Evolutionary conservation across 495 filamentous ascomycete genomes (phyloP), one percentile per base, ranked within the genome.

Genomic region (Penicillium ucsense): DNA sequence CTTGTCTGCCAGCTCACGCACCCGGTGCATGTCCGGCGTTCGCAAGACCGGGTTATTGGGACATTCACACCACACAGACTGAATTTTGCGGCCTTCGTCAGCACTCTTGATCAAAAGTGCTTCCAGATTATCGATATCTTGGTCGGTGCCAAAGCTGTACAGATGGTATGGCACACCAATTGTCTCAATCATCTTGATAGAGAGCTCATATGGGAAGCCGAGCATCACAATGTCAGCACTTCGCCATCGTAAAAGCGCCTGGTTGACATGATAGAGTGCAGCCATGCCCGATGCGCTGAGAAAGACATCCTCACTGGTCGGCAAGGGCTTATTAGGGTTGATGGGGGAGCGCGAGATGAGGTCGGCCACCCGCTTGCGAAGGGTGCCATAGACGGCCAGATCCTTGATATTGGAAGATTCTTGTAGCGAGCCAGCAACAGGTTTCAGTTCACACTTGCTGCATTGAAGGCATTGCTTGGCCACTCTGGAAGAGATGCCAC

Each of bases 281-380:
- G 63, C 60, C 76, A 77, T 78, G 4, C 76, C 76, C 6, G 67
- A 70, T 7, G 60, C 56, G 38, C 64, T 72, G 1, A 79, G 49
- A 31, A 47, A 73, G 0, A 79, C 66, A 52, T 78, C 73, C 5
- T 32, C 20, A 20, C 20, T 20, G 20, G 20, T 20, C 20, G 33
- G 8, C 20, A 45, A 28, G 31, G 8, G 29, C 36, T 28, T 12
- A 45, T 10, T 12, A 9, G 12, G 8, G 0, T n/a, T 27, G 9
- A 34, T 30, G 3, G 43, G 43, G 32, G 48, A 37, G 8, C 48
- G 42, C n/a, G 35, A 35, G 33, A 51, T 31, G 8, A 51, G 12
- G 38, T 36, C 11, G 12, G 48, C 48, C 6, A 51, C 39, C 3
- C 48, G 42, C 31, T 11, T 35, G 43, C 48, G 29, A 34, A 51